These are phyloP conservation scores for Rhipidocladum racemiflorum DNA, from an alignment of 176 grass and related monocot genomes.

Conservation along the genomic window DNA sequence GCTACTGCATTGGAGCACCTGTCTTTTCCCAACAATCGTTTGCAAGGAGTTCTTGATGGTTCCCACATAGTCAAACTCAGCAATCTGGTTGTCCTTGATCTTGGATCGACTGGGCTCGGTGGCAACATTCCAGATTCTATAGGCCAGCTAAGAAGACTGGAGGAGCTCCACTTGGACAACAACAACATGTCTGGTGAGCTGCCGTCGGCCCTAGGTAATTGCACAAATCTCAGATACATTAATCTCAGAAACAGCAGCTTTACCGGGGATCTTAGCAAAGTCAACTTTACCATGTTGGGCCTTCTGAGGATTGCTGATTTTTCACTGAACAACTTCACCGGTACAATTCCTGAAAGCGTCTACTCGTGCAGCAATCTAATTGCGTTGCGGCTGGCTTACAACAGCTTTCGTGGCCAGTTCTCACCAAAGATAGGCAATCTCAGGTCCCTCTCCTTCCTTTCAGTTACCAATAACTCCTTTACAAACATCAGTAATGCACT, in stretches of 20 bases:
- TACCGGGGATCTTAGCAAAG: slow-evolving; percentile 39
- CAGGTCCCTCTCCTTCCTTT: slow-evolving; percentile 55
- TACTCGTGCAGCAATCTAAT: slow-evolving; percentile 60
- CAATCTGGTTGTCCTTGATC: slow-evolving; percentile 45
- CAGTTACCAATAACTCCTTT: slow-evolving; percentile 54
- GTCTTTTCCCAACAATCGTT: slow-evolving; percentile 44
- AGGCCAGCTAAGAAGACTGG: slow-evolving; percentile 47
- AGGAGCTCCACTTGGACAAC: slow-evolving; percentile 43
- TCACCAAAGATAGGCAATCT: slow-evolving; percentile 57
- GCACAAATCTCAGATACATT: slow-evolving; percentile 52
- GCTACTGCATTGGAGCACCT: slow-evolving; percentile 52
- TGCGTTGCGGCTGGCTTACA: slow-evolving; percentile 59
- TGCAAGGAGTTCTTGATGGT: slow-evolving; percentile 53
- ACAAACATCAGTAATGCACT: slow-evolving; percentile 59
- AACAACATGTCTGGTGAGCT: slow-evolving; percentile 56
- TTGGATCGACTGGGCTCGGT: slow-evolving; percentile 41
- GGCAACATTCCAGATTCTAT: slow-evolving; percentile 55
- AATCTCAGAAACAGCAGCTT: slow-evolving; percentile 64
- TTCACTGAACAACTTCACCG: slow-evolving; percentile 52
- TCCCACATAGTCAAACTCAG: slow-evolving; percentile 39
- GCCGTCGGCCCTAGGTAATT: slow-evolving; percentile 52
- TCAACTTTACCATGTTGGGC: slow-evolving; percentile 58
- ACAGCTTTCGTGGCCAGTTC: slow-evolving; percentile 49
- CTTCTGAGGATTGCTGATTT: slow-evolving; percentile 68
- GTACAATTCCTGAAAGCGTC: slow-evolving; percentile 64